phyloP scores from a whole-genome alignment of 2,329 filamentous ascomycete species.

The Drechslera avenae region DNA sequence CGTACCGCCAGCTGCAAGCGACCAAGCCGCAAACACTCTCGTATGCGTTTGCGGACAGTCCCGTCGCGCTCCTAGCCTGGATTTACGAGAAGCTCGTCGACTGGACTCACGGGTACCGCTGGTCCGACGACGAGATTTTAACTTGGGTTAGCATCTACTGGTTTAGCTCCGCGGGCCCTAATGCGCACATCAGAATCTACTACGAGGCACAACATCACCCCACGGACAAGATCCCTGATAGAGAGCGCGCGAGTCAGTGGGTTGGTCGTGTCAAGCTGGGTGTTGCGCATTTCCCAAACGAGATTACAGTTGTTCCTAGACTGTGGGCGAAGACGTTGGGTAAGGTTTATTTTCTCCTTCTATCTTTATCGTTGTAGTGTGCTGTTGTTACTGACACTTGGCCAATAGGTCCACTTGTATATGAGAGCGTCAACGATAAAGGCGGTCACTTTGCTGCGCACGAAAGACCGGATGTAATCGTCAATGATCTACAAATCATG shows the following conservation, averaged over 20 bases:
- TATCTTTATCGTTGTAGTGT: background rate
- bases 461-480: slow-evolving; percentile 61
- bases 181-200: slow-evolving; percentile 72
- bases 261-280: slow-evolving; percentile 58
- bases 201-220: slow-evolving; percentile 64
- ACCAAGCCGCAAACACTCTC: slow-evolving; percentile 76
- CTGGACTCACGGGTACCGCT: slow-evolving; percentile 74
- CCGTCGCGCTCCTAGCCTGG: slow-evolving; percentile 74
- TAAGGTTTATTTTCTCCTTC: slow-evolving; percentile 5
- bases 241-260: slow-evolving; percentile 49
- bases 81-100: slow-evolving; percentile 80
- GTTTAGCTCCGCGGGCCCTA: slow-evolving; percentile 71
- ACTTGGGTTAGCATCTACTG: slow-evolving; percentile 77
- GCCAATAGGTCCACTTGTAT: slow-evolving; percentile 57
- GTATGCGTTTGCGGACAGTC: slow-evolving; percentile 71
- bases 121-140: slow-evolving; percentile 76
- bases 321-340: slow-evolving; percentile 65
- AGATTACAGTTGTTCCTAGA: slow-evolving; percentile 60
- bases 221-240: slow-evolving; percentile 28
- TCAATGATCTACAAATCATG: slow-evolving; percentile 61
- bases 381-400: slow-evolving; percentile 1
- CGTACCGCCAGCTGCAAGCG: slow-evolving; percentile 64
- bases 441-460: slow-evolving; percentile 68
- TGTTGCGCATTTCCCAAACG: slow-evolving; percentile 62
- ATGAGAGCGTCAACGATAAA: slow-evolving; percentile 56